Percentiles rank a stretch among this genome's conserved stretches.
These are phyloP conservation scores for Colletotrichum shisoi DNA, from an alignment of 2,329 filamentous ascomycete genomes.

Conservation along the genomic window DNA sequence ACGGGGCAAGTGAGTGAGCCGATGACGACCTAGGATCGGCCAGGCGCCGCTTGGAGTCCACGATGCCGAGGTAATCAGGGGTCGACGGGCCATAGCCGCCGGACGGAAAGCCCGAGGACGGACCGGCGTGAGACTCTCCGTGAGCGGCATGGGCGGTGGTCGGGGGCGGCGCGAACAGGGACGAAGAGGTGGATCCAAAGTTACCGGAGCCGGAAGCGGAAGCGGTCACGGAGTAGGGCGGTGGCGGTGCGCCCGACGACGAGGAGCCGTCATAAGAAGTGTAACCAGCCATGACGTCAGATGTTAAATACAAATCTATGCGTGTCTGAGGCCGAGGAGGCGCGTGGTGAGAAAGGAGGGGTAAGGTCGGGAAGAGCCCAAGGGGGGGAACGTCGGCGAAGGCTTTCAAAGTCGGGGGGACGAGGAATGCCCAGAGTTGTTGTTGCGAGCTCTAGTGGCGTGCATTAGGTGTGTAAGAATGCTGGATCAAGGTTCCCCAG, in stretches of 20 bases:
- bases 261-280: slow-evolving; percentile 26
- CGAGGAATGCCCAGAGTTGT: slow-evolving; percentile 2
- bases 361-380: background rate
- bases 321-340: background rate
- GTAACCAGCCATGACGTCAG: slow-evolving; percentile 35
- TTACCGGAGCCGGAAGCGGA: slow-evolving; percentile 31
- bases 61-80: background rate
- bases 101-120: slow-evolving; percentile 5
- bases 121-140: slow-evolving; percentile 3
- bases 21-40: slow-evolving; percentile 60
- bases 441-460: background rate
- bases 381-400: background rate
- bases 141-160: slow-evolving; percentile 1
- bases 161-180: slow-evolving; percentile 26
- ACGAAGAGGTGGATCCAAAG: slow-evolving; percentile 31
- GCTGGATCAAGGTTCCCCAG: background rate
- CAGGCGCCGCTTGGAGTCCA: slow-evolving; percentile 40
- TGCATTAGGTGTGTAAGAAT: background rate
- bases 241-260: slow-evolving; percentile 33
- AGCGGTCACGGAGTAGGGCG: slow-evolving; percentile 36
- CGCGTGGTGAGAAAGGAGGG: slow-evolving; percentile 1
- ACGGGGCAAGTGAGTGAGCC: slow-evolving; percentile 48
- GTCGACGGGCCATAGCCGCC: slow-evolving; percentile 6
- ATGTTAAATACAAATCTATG: background rate
- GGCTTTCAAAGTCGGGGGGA: background rate